Conservation (phyloP, 148 eudicot genomes). For the Amaranthus cruentus region DNA sequence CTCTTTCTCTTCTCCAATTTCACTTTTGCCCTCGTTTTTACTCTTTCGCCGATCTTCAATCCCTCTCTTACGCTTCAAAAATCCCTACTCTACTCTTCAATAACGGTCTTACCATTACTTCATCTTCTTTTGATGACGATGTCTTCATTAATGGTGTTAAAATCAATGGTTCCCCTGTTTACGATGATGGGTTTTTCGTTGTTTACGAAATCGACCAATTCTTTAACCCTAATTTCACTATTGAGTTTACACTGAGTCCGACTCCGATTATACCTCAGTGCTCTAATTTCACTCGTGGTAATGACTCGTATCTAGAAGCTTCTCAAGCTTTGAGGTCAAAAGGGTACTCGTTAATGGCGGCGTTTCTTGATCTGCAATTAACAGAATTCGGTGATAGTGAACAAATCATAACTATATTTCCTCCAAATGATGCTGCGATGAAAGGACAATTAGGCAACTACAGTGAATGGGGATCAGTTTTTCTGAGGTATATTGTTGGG, state of each 20-base stretch:
- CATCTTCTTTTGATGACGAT: slow-evolving; percentile 13
- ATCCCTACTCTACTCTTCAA: slow-evolving; percentile 46
- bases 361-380: slow-evolving; percentile 64
- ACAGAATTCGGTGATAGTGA: background rate
- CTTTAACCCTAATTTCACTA: slow-evolving; percentile 34
- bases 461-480: slow-evolving; percentile 33
- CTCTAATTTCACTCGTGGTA: background rate
- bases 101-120: slow-evolving; percentile 38
- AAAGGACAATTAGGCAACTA: slow-evolving; percentile 32
- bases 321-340: slow-evolving; percentile 35
- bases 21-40: slow-evolving; percentile 54
- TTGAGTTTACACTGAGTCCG: background rate
- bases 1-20: slow-evolving; percentile 50
- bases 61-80: slow-evolving; percentile 40
- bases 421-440: slow-evolving; percentile 45
- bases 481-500: slow-evolving; percentile 49
- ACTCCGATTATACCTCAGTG: background rate
- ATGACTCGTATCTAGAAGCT: slow-evolving; percentile 29
- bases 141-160: slow-evolving; percentile 16
- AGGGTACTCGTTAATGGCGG: slow-evolving; percentile 53
- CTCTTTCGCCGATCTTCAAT: slow-evolving; percentile 46
- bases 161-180: slow-evolving; percentile 42
- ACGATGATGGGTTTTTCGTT: slow-evolving; percentile 49
- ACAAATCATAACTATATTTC: slow-evolving; percentile 44
- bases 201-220: slow-evolving; percentile 40